Evolutionary conservation across 371 early-diverging fungal genomes (phyloP).

Genomic region (Mitosporidium daphniae): DNA sequence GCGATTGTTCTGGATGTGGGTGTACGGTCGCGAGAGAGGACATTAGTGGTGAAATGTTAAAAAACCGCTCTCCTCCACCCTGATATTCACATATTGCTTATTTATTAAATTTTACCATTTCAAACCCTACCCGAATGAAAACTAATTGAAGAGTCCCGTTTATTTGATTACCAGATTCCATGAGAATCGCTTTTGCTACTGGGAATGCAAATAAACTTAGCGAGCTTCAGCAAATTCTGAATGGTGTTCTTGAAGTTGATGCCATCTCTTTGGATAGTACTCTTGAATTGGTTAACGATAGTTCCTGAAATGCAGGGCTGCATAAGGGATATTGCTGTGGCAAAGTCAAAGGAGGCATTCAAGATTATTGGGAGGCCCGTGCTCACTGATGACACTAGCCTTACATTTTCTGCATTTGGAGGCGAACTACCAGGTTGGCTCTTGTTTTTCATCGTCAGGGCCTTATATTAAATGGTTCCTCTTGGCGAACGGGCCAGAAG

Average conservation of each 20-base stretch:
- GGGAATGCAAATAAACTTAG: slow-evolving; percentile 65
- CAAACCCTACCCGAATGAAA: too few relatives aligned
- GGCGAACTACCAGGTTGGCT: background rate
- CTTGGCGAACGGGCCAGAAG: slow-evolving; percentile 28
- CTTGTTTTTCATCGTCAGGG: slow-evolving; percentile 1
- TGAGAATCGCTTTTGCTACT: slow-evolving; percentile 17
- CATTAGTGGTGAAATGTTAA: too few relatives aligned
- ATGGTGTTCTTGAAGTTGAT: slow-evolving; percentile 11
- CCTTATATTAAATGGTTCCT: slow-evolving; percentile 52
- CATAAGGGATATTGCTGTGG: background rate
- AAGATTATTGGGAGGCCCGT: slow-evolving; percentile 18
- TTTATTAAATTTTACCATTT: too few relatives aligned
- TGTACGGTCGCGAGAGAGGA: too few relatives aligned
- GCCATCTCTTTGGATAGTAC: too few relatives aligned
- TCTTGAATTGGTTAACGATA: background rate
- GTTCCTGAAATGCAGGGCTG: background rate
- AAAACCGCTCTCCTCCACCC: too few relatives aligned
- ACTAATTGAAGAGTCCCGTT: too few relatives aligned
- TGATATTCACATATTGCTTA: too few relatives aligned
- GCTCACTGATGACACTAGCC: slow-evolving; percentile 60
- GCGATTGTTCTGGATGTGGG: too few relatives aligned
- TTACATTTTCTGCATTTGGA: slow-evolving; percentile 37
- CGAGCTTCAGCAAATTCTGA: slow-evolving; percentile 45
- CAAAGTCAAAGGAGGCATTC: background rate
- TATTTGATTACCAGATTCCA: too few relatives aligned